Conservation (phyloP, 495 filamentous ascomycete species). For the Aspergillus campestris region DNA sequence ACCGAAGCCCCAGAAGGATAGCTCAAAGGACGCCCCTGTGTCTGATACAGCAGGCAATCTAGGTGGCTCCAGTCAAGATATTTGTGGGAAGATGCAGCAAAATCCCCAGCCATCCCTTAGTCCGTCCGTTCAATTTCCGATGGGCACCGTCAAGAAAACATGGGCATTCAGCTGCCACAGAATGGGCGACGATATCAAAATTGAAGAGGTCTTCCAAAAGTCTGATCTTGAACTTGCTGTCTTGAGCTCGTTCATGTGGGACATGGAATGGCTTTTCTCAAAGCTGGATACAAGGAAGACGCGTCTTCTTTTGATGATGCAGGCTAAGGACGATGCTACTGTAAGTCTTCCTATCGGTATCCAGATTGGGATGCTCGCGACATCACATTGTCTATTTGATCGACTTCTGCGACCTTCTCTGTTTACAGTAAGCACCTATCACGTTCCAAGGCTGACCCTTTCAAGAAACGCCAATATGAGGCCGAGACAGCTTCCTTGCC, state of each 20-base stretch:
- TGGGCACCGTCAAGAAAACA: constrained; percentile 76
- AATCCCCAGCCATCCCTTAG: constrained; percentile 9
- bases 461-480: constrained; percentile 26
- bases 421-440: no score
- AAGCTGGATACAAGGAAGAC: constrained; percentile 49
- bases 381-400: neutral
- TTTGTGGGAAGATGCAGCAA: neutral
- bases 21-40: neutral
- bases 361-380: neutral
- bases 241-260: constrained; percentile 81
- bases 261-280: constrained; percentile 60
- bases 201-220: constrained; percentile 81
- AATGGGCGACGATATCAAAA: constrained; percentile 64
- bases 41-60: neutral
- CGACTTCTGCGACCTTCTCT: neutral
- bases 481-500: constrained; percentile 43
- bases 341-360: constrained; percentile 21
- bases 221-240: constrained; percentile 64
- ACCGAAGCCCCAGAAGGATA: constrained; percentile 1
- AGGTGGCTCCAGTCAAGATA: neutral
- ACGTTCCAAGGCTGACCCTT: neutral
- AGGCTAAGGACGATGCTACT: constrained; percentile 51
- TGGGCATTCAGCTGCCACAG: constrained; percentile 53
- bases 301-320: constrained; percentile 59
- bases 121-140: constrained; percentile 50